Conservation (phyloP, 2,329 filamentous ascomycete species). For the Scedosporium dehoogii region DNA sequence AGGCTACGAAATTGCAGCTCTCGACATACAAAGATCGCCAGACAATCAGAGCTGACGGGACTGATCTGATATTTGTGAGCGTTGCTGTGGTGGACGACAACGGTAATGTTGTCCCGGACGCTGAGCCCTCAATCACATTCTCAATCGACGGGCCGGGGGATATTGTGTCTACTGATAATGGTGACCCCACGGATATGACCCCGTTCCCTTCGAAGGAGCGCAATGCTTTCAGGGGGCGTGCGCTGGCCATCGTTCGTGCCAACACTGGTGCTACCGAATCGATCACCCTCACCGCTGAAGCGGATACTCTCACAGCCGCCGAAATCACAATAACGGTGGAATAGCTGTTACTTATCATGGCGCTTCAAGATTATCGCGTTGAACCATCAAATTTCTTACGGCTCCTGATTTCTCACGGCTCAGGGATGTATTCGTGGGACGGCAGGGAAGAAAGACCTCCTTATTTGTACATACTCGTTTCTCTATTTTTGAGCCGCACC, state of each 20-base stretch:
- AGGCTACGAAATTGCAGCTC: constrained; percentile 25
- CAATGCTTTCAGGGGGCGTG: constrained; percentile 30
- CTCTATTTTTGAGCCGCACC: too few relatives aligned
- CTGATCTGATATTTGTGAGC: constrained; percentile 36
- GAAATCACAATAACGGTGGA: neutral
- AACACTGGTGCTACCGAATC: neutral
- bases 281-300: neutral
- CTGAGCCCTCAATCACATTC: constrained; percentile 33
- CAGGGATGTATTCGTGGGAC: too few relatives aligned
- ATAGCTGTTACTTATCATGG: neutral
- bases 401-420: too few relatives aligned
- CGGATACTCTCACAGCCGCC: neutral
- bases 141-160: constrained; percentile 30
- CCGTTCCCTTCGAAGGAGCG: constrained; percentile 28
- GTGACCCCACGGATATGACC: constrained; percentile 33
- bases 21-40: constrained; percentile 25
- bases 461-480: too few relatives aligned
- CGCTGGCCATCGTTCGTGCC: constrained; percentile 18
- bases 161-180: constrained; percentile 42
- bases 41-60: constrained; percentile 27
- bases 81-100: constrained; percentile 32
- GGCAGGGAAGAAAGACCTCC: too few relatives aligned
- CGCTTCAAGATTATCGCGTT: too few relatives aligned
- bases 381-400: too few relatives aligned
- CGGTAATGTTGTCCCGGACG: constrained; percentile 32